Percentiles rank a stretch among this genome's conserved stretches.
These are phyloP conservation scores for Conticribra weissflogii DNA, from an alignment of 108 stramenopile genomes.

Conservation along the genomic window DNA sequence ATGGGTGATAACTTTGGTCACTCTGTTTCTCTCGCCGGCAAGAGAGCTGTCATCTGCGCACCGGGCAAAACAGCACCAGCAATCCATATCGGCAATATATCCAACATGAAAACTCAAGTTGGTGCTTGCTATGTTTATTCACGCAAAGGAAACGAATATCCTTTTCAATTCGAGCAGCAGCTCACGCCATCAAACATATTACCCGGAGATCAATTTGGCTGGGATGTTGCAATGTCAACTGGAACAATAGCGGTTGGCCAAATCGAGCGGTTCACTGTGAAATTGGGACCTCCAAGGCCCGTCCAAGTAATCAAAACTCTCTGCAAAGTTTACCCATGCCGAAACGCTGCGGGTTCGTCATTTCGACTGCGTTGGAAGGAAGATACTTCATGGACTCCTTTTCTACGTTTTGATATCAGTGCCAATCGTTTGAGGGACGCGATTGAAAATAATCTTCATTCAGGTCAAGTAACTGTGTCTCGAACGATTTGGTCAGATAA, in stretches of 20 bases:
- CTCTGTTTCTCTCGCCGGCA: slow-evolving; percentile 27
- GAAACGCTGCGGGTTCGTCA: slow-evolving; percentile 1
- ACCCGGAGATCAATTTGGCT: slow-evolving; percentile 59
- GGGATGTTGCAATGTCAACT: slow-evolving; percentile 46
- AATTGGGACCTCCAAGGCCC: slow-evolving; percentile 41
- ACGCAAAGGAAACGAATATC: slow-evolving; percentile 14
- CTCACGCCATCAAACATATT: slow-evolving; percentile 58
- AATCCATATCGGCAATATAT: slow-evolving; percentile 12
- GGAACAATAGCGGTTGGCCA: slow-evolving; percentile 56
- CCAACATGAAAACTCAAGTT: slow-evolving; percentile 2
- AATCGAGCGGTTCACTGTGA: slow-evolving; percentile 42
- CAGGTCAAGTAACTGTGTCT: slow-evolving; percentile 39
- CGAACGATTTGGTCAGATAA: slow-evolving; percentile 32
- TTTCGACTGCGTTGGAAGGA: slow-evolving; percentile 33
- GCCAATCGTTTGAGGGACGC: slow-evolving; percentile 44
- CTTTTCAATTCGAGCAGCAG: slow-evolving; percentile 38
- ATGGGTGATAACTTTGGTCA: slow-evolving; percentile 46
- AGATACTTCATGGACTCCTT: slow-evolving; percentile 28
- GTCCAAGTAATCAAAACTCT: slow-evolving; percentile 50
- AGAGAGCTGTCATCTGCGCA: slow-evolving; percentile 51
- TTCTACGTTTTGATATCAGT: slow-evolving; percentile 38
- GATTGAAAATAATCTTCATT: slow-evolving; percentile 46
- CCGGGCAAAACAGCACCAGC: slow-evolving; percentile 27
- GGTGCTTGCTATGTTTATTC: slow-evolving; percentile 66
- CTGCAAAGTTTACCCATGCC: slow-evolving; percentile 33